Evolutionary conservation across 495 filamentous ascomycete species (phyloP).

Genomic region (Trichoderma virens): DNA sequence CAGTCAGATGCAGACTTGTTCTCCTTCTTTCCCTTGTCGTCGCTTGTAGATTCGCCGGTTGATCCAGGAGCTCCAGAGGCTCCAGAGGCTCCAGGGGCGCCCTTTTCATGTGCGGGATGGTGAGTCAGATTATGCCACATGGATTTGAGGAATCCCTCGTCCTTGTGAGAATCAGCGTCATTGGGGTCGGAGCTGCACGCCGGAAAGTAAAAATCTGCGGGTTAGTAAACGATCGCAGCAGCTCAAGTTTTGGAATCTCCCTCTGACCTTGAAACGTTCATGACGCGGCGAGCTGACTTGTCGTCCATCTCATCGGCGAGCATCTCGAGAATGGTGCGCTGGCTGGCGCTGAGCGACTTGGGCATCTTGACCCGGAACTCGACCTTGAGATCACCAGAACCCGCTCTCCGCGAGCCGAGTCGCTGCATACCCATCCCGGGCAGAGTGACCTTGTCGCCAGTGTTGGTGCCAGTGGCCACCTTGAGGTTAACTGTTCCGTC

Average conservation of each 20-base stretch:
- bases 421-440: conserved; percentile 88
- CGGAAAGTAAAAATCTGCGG: not conserved
- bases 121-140: conserved; percentile 84
- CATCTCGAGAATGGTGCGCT: conserved; percentile 87
- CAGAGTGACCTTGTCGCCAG: conserved; percentile 83
- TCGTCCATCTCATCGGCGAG: conserved; percentile 92
- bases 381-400: conserved; percentile 74
- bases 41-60: conserved; percentile 27
- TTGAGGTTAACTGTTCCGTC: conserved; percentile 84
- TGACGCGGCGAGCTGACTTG: conserved; percentile 81
- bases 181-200: conserved; percentile 5
- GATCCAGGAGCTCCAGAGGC: conserved; percentile 18
- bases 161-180: conserved; percentile 47
- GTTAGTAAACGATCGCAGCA: conserved; percentile 7
- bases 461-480: conserved; percentile 82
- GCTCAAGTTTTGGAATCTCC: not conserved
- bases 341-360: conserved; percentile 81
- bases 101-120: conserved; percentile 49
- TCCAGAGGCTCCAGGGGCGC: conserved; percentile 13
- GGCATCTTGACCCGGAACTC: conserved; percentile 96
- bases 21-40: conserved; percentile 17
- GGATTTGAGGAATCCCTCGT: conserved; percentile 79
- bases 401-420: conserved; percentile 46
- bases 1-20: not conserved
- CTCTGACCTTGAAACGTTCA: conserved; percentile 48